These are phyloP conservation scores for Globisporangium acanthophoron DNA, from an alignment of 352 stramenopile species.

Conservation along the genomic window DNA sequence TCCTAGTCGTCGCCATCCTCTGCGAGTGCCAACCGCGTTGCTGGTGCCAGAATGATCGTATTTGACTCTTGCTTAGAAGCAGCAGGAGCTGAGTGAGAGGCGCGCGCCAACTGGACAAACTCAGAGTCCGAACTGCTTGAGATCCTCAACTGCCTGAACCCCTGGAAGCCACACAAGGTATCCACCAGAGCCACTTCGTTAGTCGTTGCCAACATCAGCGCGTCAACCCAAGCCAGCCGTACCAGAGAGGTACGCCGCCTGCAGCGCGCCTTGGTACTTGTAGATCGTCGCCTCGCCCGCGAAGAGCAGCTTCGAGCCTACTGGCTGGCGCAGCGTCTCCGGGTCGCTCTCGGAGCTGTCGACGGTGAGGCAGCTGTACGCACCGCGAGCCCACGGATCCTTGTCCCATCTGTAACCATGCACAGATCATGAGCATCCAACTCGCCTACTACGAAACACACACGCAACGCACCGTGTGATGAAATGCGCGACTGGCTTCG, in stretches of 20 bases:
- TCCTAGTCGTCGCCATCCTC: conserved; percentile 17
- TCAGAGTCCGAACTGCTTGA: conserved; percentile 17
- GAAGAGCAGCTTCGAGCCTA: conserved; percentile 46
- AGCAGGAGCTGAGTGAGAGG: neutral
- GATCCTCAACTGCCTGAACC: conserved; percentile 22
- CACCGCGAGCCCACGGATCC: conserved; percentile 43
- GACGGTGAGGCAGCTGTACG: conserved; percentile 64
- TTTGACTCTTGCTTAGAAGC: neutral
- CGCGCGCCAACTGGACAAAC: neutral
- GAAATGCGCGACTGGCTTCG: conserved; percentile 33
- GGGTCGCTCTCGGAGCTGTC: conserved; percentile 56
- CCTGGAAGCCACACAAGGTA: conserved; percentile 6
- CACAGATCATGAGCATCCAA: neutral
- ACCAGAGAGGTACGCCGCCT: conserved; percentile 60
- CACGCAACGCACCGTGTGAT: conserved; percentile 31
- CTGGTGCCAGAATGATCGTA: neutral
- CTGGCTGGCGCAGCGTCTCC: conserved; percentile 30
- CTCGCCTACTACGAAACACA: neutral
- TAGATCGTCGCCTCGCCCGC: conserved; percentile 65
- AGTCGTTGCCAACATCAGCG: neutral
- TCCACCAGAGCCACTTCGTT: neutral
- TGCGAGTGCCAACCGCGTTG: no score
- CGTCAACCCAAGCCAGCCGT: neutral
- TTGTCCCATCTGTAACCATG: conserved; percentile 42
- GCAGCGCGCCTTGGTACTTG: conserved; percentile 59